Base-by-base conservation (phyloP, 1,284 basidiomycete species). In the Amylostereum areolatum region DNA sequence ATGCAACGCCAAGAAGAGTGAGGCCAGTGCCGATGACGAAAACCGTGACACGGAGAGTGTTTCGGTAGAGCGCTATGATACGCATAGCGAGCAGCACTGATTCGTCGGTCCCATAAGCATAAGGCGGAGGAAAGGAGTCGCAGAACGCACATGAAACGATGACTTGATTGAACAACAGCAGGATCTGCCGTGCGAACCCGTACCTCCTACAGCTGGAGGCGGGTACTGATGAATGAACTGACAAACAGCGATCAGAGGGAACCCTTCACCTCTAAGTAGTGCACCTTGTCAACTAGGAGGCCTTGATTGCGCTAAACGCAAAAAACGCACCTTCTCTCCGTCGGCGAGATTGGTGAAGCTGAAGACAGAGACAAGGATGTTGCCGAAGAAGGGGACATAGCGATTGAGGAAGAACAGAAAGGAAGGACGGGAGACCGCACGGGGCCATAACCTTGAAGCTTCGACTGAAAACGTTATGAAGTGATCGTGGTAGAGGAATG, bases 321-420 rank as follows among this genome's bases (percentile, higher is more conserved):
- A 11, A 24, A 31, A 25, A 39, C 61, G 34, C 37, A 66, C 66
- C 44, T 62, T 48, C 18, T 8, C 6, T 47, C 11, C 7, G 55
- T 36, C 9, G 66, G 46, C 9, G 57, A 53, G 28, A 39, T 41
- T 7, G 12, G 56, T 52, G 43, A 71, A 68, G 5, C 52, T 57
- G 18, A 69, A 48, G 24, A 65, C 48, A 2, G 62, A 57, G 31
- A 69, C 64, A 3, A 50, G 58, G 9, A 71, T 57, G 49, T 48
- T 69, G 31, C 64, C 66, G 36, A 71, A 59, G 48, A 72, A 66
- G 3, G 69, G 62, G 30, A 69, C 51, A 50, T 76, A 76, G 4
- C 75, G 71, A 49, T 72, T 73, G 25, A 71, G 30, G 43, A 74
- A 66, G 56, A 76, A 76, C 55, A 66, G 66, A 43, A 66, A 64